Conservation (phyloP, 202 grass and related monocot species). For the Carex arenaria region DNA sequence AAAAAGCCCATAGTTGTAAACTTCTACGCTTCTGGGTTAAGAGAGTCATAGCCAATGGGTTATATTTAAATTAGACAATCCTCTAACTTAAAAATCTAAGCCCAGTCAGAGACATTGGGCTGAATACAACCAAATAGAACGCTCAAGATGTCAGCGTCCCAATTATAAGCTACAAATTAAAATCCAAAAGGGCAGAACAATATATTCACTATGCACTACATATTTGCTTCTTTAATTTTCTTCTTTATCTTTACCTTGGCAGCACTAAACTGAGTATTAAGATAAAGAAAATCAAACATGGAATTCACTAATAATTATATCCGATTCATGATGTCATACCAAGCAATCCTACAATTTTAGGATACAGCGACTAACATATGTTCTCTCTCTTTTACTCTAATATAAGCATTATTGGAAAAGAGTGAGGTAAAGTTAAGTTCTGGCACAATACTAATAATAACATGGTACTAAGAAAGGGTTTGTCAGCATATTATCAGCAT, state of each 20-base stretch:
- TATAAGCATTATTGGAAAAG: neutral
- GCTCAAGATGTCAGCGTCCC: no score
- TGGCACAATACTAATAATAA: neutral
- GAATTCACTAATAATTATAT: neutral
- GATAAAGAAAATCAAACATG: neutral
- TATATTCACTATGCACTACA: neutral
- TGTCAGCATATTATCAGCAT: neutral
- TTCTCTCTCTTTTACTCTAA: neutral
- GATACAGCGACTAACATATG: neutral
- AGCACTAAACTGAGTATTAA: neutral
- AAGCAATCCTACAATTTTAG: neutral
- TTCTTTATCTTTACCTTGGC: neutral
- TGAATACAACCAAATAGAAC: no score
- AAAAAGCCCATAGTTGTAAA: no score
- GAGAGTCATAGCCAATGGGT: no score
- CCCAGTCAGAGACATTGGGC: no score
- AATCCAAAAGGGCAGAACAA: neutral
- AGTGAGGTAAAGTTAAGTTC: neutral
- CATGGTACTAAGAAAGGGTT: neutral
- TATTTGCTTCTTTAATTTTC: neutral
- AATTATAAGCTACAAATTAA: neutral
- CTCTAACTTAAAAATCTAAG: no score
- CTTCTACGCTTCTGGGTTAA: no score
- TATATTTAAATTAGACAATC: no score
- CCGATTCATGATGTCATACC: neutral